These are phyloP conservation scores for Coniochaeta hoffmannii DNA, from an alignment of 2,329 filamentous ascomycete species.

Conservation along the genomic window DNA sequence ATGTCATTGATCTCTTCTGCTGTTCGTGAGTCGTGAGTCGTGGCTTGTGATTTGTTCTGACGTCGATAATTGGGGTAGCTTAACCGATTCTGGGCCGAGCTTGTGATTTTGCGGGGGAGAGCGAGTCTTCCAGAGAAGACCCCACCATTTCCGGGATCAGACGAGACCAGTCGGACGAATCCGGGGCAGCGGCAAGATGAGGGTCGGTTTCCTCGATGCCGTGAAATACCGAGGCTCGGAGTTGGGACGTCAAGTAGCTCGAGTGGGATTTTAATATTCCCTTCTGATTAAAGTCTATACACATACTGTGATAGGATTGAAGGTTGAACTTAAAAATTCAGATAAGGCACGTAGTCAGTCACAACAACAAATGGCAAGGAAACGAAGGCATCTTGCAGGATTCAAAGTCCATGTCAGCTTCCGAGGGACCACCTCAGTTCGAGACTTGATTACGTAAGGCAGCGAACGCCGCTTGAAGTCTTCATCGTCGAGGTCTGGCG, in stretches of 20 bases:
- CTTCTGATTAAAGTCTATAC: no score
- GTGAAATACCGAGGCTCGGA: neutral
- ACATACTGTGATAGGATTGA: no score
- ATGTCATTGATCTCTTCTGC: neutral
- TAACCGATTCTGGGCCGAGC: conserved; percentile 47
- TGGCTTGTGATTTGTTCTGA: conserved; percentile 24
- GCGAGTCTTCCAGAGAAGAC: neutral
- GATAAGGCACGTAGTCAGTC: neutral
- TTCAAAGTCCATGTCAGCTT: no score
- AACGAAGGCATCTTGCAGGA: no score
- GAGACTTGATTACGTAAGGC: no score
- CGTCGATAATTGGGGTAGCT: conserved; percentile 27
- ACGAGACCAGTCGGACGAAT: neutral
- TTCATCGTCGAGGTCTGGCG: no score
- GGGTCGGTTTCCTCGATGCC: neutral
- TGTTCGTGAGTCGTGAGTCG: neutral
- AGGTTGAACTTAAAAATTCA: neutral
- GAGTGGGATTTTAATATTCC: no score
- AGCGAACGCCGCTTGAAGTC: no score
- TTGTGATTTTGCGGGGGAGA: conserved; percentile 49
- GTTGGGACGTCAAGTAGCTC: neutral
- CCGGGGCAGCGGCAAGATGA: neutral
- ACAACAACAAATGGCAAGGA: no score
- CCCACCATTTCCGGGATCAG: neutral
- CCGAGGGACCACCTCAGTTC: no score